Evolutionary conservation across 352 stramenopile genomes (phyloP), one percentile per base, ranked within the genome.

Genomic region (Phytopythium vexans): DNA sequence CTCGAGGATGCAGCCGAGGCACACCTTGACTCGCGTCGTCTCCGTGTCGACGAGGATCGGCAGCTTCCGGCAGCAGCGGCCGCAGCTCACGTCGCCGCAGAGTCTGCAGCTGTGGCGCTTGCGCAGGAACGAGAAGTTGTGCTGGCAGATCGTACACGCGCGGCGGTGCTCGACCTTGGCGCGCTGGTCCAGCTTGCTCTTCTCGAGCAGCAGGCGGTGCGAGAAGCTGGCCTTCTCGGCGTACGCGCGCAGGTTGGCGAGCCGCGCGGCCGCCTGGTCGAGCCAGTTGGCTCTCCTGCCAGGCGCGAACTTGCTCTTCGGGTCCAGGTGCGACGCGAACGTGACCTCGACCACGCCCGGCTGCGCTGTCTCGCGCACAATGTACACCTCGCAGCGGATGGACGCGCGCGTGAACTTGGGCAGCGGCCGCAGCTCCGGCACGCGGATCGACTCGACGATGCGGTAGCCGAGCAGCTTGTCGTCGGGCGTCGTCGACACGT

Each of bases 391-490:
- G 54, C 83, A 92, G 12, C 83, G 81, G 35, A 94, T 75, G 6
- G 83, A 92, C 6, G 71, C 83, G 14, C 83, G 79, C 3, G 74
- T 69, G 59, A 87, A 89, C 57, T 88, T 82, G 10, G 67, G 33
- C n/a, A 71, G 66, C 6, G 73, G 60, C 11, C 62, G 67, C 34
- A 78, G 71, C 59, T 84, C 82, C 11, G 77, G 76, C 11, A 94
- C 71, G 43, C 83, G 83, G 55, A 94, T 94, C 11, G 79, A 91
- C 46, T 94, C 83, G 33, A 89, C 54, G 52, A 94, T 87, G 48
- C 82, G 79, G 58, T 81, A 89, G 32, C 81, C 83, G 11, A 92
- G 67, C 41, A 88, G 62, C 52, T 85, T 84, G 32, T 71, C 74
- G 47, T 82, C 64, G 8, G 63, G 50, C 37, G 76, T 88, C n/a